phyloP scores from a whole-genome alignment of 768 basidiomycete species.

The Rhizopogon rudus region DNA sequence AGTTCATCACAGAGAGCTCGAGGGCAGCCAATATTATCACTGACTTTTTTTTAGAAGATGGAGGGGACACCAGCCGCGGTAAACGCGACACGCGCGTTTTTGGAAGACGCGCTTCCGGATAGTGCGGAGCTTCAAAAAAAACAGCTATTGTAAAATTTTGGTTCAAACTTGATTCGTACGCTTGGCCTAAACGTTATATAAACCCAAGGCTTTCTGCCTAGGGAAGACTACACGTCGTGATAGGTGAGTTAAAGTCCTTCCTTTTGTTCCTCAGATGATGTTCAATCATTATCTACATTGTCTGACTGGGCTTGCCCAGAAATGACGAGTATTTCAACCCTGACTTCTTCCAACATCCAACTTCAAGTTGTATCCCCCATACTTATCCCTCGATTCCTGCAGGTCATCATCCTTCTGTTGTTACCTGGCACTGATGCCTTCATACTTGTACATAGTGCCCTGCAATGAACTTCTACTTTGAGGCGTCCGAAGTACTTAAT shows the following conservation, averaged over 20 bases:
- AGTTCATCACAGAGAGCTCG: constrained; percentile 7
- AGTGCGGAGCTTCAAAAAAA: constrained; percentile 28
- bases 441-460: constrained; percentile 17
- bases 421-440: constrained; percentile 11
- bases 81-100: constrained; percentile 19
- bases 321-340: constrained; percentile 40
- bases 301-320: constrained; percentile 54
- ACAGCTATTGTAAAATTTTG: background rate
- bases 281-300: constrained; percentile 84
- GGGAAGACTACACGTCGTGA: background rate
- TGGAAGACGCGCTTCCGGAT: constrained; percentile 24
- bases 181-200: no score
- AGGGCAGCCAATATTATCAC: background rate
- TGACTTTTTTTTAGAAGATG: constrained; percentile 21
- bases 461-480: constrained; percentile 94
- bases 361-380: constrained; percentile 5
- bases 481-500: constrained; percentile 79
- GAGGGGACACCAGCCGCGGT: constrained; percentile 1
- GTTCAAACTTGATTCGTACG: background rate
- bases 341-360: constrained; percentile 17
- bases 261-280: constrained; percentile 44
- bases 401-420: constrained; percentile 10
- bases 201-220: no score
- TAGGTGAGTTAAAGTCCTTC: constrained; percentile 14
- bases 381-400: constrained; percentile 24